phyloP scores from a whole-genome alignment of 805 yeast genomes.

The Dipodascus albidus region DNA sequence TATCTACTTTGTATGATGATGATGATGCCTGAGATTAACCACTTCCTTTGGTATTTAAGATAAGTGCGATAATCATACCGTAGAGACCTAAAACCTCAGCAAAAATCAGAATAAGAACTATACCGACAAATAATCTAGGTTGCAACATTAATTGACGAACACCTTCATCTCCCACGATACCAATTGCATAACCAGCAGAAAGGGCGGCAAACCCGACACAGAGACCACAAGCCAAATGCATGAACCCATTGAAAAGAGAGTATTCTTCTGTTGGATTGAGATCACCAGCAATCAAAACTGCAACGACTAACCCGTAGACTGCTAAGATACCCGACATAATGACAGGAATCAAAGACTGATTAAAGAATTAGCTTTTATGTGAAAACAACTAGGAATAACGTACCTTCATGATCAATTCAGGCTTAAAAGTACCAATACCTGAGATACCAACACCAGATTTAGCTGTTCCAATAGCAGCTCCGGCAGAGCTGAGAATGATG shows the following conservation, averaged over 20 bases:
- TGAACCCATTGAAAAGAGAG: conserved; percentile 88
- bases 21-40: conserved; percentile 28
- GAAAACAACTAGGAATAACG: too few species aligned
- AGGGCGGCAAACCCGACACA: conserved; percentile 94
- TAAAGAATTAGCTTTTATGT: conserved; percentile 1
- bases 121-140: conserved; percentile 80
- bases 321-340: conserved; percentile 97
- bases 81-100: conserved; percentile 85
- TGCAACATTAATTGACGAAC: conserved; percentile 82
- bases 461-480: conserved; percentile 98
- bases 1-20: neutral
- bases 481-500: conserved; percentile 84
- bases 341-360: conserved; percentile 73
- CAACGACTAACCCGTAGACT: conserved; percentile 93
- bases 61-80: conserved; percentile 92
- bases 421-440: conserved; percentile 96
- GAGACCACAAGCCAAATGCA: conserved; percentile 94
- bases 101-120: conserved; percentile 77
- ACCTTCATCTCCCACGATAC: conserved; percentile 89
- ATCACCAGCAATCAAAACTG: conserved; percentile 82
- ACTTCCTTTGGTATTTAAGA: conserved; percentile 81
- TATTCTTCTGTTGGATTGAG: conserved; percentile 68
- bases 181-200: conserved; percentile 94
- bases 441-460: conserved; percentile 97
- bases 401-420: conserved; percentile 85